Evolutionary conservation across 179 eudicot genomes (phyloP), one percentile per base, ranked within the genome.

Genomic region (Patellifolia procumbens): DNA sequence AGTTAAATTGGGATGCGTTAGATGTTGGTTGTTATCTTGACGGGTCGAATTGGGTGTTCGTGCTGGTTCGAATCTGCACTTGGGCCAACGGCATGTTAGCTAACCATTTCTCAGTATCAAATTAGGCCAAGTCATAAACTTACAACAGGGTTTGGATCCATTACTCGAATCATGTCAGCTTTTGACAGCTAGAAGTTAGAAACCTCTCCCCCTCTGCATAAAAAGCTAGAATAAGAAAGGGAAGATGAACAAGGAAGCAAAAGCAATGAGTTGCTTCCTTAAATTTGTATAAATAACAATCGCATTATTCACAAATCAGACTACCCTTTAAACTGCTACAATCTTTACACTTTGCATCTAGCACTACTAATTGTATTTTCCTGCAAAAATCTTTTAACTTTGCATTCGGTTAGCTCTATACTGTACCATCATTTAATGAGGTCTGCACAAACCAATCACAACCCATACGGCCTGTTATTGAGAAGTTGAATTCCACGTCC

Each of bases 401-500:
- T 43, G 68, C 77, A 55, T 24, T 78, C 53, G 24, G 72, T 70
- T 72, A 76, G 51, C 45, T 55, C 48, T 60, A 39, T 24, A 39
- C 15, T 67, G 32, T 32, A 59, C 51, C 7, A n/a, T 26, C 53
- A 39, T 11, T 12, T 2, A 42, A 31, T 28, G 12, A 48, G 49
- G 5, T 22, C 20, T 35, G 32, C 46, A 69, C 49, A 29, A 13
- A 37, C 45, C 35, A 61, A 29, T 72, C 32, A 55, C 49, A 20
- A n/a, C 24, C 66, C 65, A 68, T 48, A 68, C 83, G 10, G 60
- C 59, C 56, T 69, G 61, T 31, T 58, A 53, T 31, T 48, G 59
- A 72, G 58, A 32, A 29, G 80, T 65, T 15, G 28, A 49, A 65
- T 84, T 84, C 71, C 19, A 53, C 5, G 66, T 39, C 20, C 19